Evolutionary conservation across 1,284 basidiomycete species (phyloP), one percentile per base, ranked within the genome.

Genomic region (Microbotryum lychnidis-dioicae): DNA sequence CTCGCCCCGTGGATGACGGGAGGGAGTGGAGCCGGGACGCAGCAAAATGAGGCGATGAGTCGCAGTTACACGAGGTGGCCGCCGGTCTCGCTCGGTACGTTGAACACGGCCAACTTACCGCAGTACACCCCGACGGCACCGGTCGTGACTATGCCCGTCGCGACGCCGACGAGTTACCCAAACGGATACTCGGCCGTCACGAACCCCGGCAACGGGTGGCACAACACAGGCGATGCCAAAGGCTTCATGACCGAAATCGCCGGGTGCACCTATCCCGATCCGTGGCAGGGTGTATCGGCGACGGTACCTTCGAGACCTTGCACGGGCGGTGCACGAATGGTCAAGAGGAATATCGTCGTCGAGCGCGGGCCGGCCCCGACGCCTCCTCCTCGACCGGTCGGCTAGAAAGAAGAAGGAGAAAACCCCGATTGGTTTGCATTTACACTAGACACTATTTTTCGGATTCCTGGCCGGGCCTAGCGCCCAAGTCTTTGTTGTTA

Each of bases 1-100:
- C 81, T 88, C 58, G 74, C 80, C 47, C 69, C 87, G 1, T 87
- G 85, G 78, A 86, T 88, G 72, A 87, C 86, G 4, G 90, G 90
- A 61, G 87, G 86, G 37, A 70, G 81, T 2, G 83, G 84, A 58
- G 83, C 87, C 23, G 86, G 84, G 31, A 75, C 60, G n/a, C 58
- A 66, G 33, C 20, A 50, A 6, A 67, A 66, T 54, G 59, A 62
- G 25, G 70, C 60, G n/a, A 57, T 58, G 54, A 54, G 58, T 57
- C 56, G 59, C 8, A 56, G 56, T 25, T 71, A 67, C 65, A 56
- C 58, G 8, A 54, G 60, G n/a, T 70, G 63, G 65, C 70, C 70
- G 21, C 70, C 70, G 8, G 53, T 47, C 29, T 56, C 66, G 33
- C 53, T 69, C 50, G 63, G 63, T 9, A 65, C 75, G 44, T 12